These are phyloP conservation scores for Wallacemonas sp. DNA, from an alignment of 208 protist species.

Conservation along the genomic window DNA sequence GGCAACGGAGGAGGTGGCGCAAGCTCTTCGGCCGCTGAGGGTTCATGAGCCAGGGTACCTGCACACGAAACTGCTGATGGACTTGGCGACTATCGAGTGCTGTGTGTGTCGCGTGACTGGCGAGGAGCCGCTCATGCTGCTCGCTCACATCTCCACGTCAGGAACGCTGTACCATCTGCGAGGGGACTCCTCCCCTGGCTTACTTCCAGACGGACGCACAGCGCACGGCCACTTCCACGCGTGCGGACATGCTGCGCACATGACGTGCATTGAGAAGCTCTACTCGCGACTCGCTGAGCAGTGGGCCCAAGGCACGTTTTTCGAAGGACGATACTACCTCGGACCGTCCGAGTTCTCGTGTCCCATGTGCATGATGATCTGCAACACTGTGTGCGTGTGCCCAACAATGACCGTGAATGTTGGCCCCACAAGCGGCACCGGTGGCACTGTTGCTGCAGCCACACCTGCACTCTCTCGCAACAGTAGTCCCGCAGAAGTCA, in stretches of 20 bases:
- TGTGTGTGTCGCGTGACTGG: constrained; percentile 49
- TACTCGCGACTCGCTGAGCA: constrained; percentile 40
- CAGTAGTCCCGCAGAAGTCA: not conserved
- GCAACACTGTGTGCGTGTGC: constrained; percentile 53
- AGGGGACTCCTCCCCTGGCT: not conserved
- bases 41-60: constrained; percentile 15
- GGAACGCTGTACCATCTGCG: constrained; percentile 31
- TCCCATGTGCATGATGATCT: constrained; percentile 71
- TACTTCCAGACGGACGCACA: constrained; percentile 20
- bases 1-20: not conserved
- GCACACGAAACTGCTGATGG: constrained; percentile 42
- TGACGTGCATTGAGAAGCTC: constrained; percentile 51
- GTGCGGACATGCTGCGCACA: constrained; percentile 73
- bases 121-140: constrained; percentile 52
- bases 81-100: constrained; percentile 56
- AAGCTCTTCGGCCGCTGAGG: not conserved
- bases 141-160: constrained; percentile 55
- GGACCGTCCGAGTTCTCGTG: constrained; percentile 60
- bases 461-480: not conserved
- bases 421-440: too few relatives aligned
- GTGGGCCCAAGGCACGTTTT: constrained; percentile 26
- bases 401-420: too few relatives aligned
- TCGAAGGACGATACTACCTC: constrained; percentile 40
- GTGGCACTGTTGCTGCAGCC: not conserved
- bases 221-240: constrained; percentile 52